phyloP scores from a whole-genome alignment of 768 basidiomycete species.

The Xerocomellus intermedius region DNA sequence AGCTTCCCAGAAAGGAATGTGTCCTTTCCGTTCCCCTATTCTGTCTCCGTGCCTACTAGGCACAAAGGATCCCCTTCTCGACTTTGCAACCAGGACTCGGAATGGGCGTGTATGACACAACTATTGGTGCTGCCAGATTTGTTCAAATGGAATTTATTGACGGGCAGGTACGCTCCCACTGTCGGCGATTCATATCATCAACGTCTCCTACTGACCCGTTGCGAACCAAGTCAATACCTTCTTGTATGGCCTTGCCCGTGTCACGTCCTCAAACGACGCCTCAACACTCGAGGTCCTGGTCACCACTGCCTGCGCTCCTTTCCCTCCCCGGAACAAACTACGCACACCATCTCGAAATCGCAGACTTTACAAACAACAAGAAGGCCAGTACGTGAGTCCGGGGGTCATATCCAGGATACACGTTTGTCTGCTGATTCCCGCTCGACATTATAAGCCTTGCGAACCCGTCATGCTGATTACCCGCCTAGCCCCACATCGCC shows the following conservation, averaged over 20 bases:
- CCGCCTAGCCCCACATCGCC: conserved; percentile 76
- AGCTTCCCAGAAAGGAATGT: background rate
- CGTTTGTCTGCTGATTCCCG: background rate
- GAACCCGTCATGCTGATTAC: conserved; percentile 88
- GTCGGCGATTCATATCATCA: too few species aligned
- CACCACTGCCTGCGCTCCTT: conserved; percentile 83
- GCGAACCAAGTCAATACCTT: too few species aligned
- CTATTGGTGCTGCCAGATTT: too few species aligned
- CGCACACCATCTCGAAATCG: conserved; percentile 88
- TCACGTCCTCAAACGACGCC: conserved; percentile 41
- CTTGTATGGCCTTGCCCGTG: too few species aligned
- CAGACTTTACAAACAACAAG: conserved; percentile 90
- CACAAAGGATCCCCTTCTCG: too few species aligned
- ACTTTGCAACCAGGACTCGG: too few species aligned
- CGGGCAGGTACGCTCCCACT: too few species aligned
- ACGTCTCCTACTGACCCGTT: too few species aligned
- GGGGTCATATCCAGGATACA: background rate
- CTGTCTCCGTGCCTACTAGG: too few species aligned
- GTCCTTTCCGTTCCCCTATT: too few species aligned
- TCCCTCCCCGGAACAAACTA: conserved; percentile 84
- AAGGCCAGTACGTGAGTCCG: conserved; percentile 93
- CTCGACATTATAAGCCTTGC: conserved; percentile 53
- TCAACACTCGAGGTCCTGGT: conserved; percentile 74
- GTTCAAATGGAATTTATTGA: too few species aligned
- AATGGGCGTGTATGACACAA: too few species aligned